Conservation (phyloP, 441 rosid species). For the Croton laevigatus region DNA sequence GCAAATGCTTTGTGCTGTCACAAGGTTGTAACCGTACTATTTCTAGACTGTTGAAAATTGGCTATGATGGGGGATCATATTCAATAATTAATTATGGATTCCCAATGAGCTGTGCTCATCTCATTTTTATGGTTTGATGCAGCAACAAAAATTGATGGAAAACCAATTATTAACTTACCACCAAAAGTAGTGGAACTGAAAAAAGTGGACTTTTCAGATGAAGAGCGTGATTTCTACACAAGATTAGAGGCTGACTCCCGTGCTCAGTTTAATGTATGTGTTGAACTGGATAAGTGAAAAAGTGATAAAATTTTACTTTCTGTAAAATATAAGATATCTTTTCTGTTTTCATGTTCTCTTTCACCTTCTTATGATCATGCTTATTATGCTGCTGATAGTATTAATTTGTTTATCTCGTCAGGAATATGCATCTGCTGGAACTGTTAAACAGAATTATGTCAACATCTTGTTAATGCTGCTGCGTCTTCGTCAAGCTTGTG, state of each 20-base stretch:
- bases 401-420: constrained; percentile 24
- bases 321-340: neutral
- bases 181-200: constrained; percentile 66
- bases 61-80: constrained; percentile 8
- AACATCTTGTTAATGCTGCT: constrained; percentile 90
- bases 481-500: constrained; percentile 97
- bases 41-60: neutral
- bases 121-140: constrained; percentile 19
- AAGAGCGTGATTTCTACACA: constrained; percentile 81
- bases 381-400: too few species aligned
- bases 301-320: neutral
- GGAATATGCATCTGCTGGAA: constrained; percentile 98
- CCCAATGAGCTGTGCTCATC: constrained; percentile 13
- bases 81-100: constrained; percentile 7
- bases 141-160: constrained; percentile 82
- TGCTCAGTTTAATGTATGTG: constrained; percentile 70
- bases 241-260: constrained; percentile 74
- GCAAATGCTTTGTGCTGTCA: constrained; percentile 5
- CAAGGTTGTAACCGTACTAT: neutral
- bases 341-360: neutral
- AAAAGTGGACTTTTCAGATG: constrained; percentile 73
- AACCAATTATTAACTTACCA: constrained; percentile 75
- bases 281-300: constrained; percentile 5
- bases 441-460: constrained; percentile 84
- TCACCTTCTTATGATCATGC: neutral